These are phyloP conservation scores for Boeremia lycopersici DNA, from an alignment of 2,329 filamentous ascomycete genomes.

Conservation along the genomic window DNA sequence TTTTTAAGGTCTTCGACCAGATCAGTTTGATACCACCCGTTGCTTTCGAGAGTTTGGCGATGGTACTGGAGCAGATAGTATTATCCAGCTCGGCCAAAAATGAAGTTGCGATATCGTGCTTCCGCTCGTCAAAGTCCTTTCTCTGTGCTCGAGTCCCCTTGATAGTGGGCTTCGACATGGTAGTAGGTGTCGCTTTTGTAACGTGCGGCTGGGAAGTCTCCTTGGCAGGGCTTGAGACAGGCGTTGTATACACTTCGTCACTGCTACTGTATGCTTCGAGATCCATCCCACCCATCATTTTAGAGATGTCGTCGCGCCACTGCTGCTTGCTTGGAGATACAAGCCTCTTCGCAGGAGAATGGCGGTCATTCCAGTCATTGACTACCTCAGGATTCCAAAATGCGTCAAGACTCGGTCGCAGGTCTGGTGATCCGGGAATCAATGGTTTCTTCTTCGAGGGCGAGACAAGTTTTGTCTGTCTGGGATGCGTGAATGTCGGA, in stretches of 20 bases:
- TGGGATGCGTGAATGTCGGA: constrained; percentile 34
- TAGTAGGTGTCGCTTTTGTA: constrained; percentile 10
- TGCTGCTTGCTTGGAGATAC: constrained; percentile 45
- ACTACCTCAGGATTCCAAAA: constrained; percentile 48
- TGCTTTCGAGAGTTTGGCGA: constrained; percentile 62
- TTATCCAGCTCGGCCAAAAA: constrained; percentile 75
- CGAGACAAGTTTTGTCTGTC: constrained; percentile 44
- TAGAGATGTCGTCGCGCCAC: constrained; percentile 36
- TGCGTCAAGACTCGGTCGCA: constrained; percentile 46
- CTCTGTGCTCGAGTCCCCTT: constrained; percentile 38
- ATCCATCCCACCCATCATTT: constrained; percentile 33
- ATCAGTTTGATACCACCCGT: constrained; percentile 74
- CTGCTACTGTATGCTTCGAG: constrained; percentile 33
- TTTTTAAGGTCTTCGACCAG: constrained; percentile 80
- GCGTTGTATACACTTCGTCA: constrained; percentile 23
- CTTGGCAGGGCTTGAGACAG: constrained; percentile 30
- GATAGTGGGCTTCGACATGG: constrained; percentile 15
- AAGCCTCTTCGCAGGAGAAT: constrained; percentile 45
- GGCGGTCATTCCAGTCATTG: constrained; percentile 45
- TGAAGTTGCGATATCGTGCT: constrained; percentile 65
- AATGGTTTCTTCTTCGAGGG: constrained; percentile 43
- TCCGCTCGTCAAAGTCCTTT: constrained; percentile 67
- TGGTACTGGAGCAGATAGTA: constrained; percentile 65
- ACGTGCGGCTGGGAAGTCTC: constrained; percentile 4
- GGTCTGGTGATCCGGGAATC: constrained; percentile 37